A percentile compares a stretch with the other conserved stretches of the same genome.
These are phyloP conservation scores for Aspergillus costaricaensis DNA, from an alignment of 2,329 filamentous ascomycete genomes.

Conservation along the genomic window DNA sequence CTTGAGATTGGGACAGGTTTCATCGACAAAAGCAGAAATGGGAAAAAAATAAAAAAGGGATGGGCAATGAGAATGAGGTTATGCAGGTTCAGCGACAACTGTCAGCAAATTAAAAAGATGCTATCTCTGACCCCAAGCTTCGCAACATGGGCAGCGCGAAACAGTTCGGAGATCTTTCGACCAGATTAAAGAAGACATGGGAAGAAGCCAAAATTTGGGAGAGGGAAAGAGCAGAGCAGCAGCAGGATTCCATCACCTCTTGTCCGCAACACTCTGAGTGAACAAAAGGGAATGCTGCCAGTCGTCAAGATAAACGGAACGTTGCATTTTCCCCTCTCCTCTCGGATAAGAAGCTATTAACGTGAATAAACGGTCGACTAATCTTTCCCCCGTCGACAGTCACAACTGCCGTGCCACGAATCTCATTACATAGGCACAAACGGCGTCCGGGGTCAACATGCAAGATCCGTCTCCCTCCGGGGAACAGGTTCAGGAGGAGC, in stretches of 20 bases:
- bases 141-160: constrained; percentile 23
- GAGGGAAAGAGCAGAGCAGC: constrained; percentile 20
- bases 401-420: constrained; percentile 36
- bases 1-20: constrained; percentile 37
- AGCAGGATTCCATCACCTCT: constrained; percentile 21
- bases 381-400: constrained; percentile 43
- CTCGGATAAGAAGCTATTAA: constrained; percentile 41
- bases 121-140: constrained; percentile 34
- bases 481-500: constrained; percentile 29
- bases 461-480: constrained; percentile 29
- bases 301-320: constrained; percentile 30
- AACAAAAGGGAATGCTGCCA: constrained; percentile 18
- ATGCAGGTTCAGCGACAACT: constrained; percentile 30
- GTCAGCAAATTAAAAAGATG: constrained; percentile 36
- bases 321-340: constrained; percentile 34
- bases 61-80: constrained; percentile 25
- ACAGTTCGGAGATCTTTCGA: constrained; percentile 20
- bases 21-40: constrained; percentile 28
- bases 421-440: constrained; percentile 41
- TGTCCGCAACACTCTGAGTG: constrained; percentile 13
- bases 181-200: constrained; percentile 23
- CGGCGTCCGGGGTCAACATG: constrained; percentile 32
- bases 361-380: constrained; percentile 41
- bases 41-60: constrained; percentile 11
- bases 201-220: constrained; percentile 22